Conservation (phyloP, 768 basidiomycete genomes). For the Suillus decipiens region DNA sequence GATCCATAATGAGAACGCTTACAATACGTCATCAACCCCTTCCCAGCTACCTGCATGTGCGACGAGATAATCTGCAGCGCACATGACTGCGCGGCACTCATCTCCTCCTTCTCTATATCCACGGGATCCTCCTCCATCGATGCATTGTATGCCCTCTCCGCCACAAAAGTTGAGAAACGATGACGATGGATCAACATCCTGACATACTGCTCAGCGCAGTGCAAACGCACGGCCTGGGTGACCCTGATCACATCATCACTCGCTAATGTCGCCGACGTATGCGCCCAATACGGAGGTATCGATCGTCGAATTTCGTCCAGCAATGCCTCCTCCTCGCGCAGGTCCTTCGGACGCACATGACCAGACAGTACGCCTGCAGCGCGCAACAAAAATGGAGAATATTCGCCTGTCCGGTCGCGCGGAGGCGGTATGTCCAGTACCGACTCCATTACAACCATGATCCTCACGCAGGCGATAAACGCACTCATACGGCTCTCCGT, state of each 20-base stretch:
- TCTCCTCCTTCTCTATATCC: slow-evolving; percentile 76
- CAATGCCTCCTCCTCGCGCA: slow-evolving; percentile 78
- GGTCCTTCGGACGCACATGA: slow-evolving; percentile 57
- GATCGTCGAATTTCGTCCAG: slow-evolving; percentile 77
- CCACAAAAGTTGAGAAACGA: slow-evolving; percentile 76
- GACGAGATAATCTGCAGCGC: slow-evolving; percentile 82
- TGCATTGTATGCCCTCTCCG: slow-evolving; percentile 57
- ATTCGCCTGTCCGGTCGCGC: slow-evolving; percentile 53
- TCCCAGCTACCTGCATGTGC: slow-evolving; percentile 82
- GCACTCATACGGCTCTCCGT: slow-evolving; percentile 78
- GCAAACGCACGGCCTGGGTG: slow-evolving; percentile 84
- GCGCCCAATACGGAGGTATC: slow-evolving; percentile 78
- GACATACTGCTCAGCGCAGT: slow-evolving; percentile 87
- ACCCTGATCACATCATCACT: slow-evolving; percentile 87
- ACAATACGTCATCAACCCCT: slow-evolving; percentile 95
- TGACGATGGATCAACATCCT: slow-evolving; percentile 89
- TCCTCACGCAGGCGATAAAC: slow-evolving; percentile 73
- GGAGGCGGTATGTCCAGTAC: slow-evolving; percentile 82
- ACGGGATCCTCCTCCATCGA: slow-evolving; percentile 53
- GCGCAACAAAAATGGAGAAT: slow-evolving; percentile 75
- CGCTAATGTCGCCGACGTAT: slow-evolving; percentile 76
- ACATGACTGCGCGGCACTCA: slow-evolving; percentile 72
- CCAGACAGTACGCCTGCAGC: slow-evolving; percentile 72
- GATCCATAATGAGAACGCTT: slow-evolving; percentile 35
- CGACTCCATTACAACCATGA: slow-evolving; percentile 87